Percentiles rank a stretch among this genome's conserved stretches.
Evolutionary conservation across 176 grass and related monocot species (phyloP).

Genomic region (Oryza meyeriana): DNA sequence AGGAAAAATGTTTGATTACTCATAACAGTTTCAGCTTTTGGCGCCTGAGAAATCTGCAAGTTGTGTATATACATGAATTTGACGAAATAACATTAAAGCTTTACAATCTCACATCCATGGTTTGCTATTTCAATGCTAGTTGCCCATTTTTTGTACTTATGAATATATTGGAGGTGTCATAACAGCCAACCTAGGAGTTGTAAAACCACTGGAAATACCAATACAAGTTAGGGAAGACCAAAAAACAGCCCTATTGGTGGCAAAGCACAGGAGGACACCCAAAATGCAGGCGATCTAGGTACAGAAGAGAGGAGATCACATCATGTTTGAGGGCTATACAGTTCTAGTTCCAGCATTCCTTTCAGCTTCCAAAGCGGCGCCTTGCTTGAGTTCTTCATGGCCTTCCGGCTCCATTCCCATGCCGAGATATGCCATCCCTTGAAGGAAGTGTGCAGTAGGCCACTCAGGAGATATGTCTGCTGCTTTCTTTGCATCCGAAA

Average conservation of each 20-base stretch:
- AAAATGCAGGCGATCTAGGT: constrained; percentile 45
- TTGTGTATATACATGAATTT: constrained; percentile 60
- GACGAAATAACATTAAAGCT: constrained; percentile 35
- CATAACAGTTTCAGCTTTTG: constrained; percentile 18
- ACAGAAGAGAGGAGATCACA: constrained; percentile 37
- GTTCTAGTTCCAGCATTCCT: constrained; percentile 52
- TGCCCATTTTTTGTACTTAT: constrained; percentile 41
- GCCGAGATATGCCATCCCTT: constrained; percentile 54
- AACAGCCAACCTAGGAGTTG: constrained; percentile 42
- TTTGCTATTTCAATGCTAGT: constrained; percentile 34
- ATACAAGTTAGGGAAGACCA: constrained; percentile 48
- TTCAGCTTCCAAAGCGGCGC: constrained; percentile 52
- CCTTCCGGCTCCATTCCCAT: constrained; percentile 69
- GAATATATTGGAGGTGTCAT: constrained; percentile 50
- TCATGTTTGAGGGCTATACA: constrained; percentile 53
- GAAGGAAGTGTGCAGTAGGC: constrained; percentile 59
- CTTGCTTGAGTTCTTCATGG: constrained; percentile 51
- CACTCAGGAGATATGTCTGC: constrained; percentile 57
- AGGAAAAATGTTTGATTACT: background rate
- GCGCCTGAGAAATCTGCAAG: constrained; percentile 1
- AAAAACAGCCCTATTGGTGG: constrained; percentile 58
- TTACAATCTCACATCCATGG: constrained; percentile 53
- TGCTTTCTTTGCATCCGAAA: constrained; percentile 62
- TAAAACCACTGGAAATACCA: constrained; percentile 42
- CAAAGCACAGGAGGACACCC: constrained; percentile 40